Base-by-base conservation (phyloP, 129 eudicot genomes). In the Lonicera japonica region DNA sequence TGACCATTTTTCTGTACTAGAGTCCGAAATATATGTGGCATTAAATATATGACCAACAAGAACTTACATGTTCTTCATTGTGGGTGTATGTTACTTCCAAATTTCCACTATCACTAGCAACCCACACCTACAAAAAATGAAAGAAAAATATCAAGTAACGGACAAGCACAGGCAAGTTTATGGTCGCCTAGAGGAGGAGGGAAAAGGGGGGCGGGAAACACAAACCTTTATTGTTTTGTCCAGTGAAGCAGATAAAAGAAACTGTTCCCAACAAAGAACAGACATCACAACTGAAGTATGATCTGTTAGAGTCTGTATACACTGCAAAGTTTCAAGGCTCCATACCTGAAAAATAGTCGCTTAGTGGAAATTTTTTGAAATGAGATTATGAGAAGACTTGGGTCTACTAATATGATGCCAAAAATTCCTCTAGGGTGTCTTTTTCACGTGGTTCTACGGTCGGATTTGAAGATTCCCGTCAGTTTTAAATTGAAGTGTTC, bases 241-340 rank as follows among this genome's bases (percentile, higher is more conserved):
- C 67, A 91, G 45, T 40, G 97, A 91, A 73, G 90, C 82, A 25
- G 96, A 84, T 65, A 87, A 60, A 56, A 91, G 96, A 77, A 84
- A 91, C 79, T 91, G 96, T 68, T 91, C 96, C 98, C 98, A 91
- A 65, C 96, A 91, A 56, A 91, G 83, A 82, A 91, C 86, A 18
- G 98, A 91, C 96, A 87, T 91, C 54, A 91, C 98, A 63, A 91
- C 98, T 63, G 83, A 78, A 11, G 77, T 79, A 69, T 91, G 98
- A n/a, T 79, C 90, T 4, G 90, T 58, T 69, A 91, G 74, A 8
- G 90, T 91, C 74, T 91, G 98, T 24, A 87, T 19, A 43, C 98
- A 91, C 79, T 82, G 94, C 76, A 91, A 78, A 54, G 83, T 87
- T 68, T 91, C 98, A 56, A 91, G 97, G 70, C 83, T 91, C 98